Evolutionary conservation across 1,284 basidiomycete species (phyloP).

Genomic region (Apiotrichum sp.): DNA sequence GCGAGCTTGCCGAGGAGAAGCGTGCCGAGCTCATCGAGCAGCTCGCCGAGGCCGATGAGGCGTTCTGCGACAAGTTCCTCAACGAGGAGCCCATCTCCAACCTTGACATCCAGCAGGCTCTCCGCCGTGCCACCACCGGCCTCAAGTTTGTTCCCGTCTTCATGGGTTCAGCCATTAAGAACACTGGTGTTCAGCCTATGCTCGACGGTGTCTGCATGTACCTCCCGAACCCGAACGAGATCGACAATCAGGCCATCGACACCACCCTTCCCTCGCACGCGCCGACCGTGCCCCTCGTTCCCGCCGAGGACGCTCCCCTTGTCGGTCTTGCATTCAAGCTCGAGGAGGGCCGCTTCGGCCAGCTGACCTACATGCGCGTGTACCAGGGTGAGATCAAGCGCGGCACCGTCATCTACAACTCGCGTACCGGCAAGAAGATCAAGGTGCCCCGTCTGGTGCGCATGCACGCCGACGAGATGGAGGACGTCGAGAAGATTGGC

Average conservation of each 20-base stretch:
- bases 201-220: constrained; percentile 95
- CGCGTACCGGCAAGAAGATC: constrained; percentile 92
- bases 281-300: constrained; percentile 66
- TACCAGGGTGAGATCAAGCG: constrained; percentile 91
- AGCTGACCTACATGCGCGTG: constrained; percentile 98
- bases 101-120: constrained; percentile 71
- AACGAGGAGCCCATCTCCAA: constrained; percentile 72
- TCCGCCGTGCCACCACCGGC: constrained; percentile 79
- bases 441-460: constrained; percentile 96
- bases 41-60: constrained; percentile 93
- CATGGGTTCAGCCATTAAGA: constrained; percentile 95
- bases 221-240: constrained; percentile 82
- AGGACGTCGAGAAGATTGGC: constrained; percentile 91
- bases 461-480: constrained; percentile 99
- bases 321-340: constrained; percentile 98
- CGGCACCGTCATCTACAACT: constrained; percentile 82
- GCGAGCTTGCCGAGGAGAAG: constrained; percentile 70
- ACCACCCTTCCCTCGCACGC: constrained; percentile 61
- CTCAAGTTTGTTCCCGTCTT: constrained; percentile 96
- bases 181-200: constrained; percentile 90
- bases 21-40: constrained; percentile 88
- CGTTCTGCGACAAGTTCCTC: constrained; percentile 84
- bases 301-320: constrained; percentile 77
- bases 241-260: constrained; percentile 75
- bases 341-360: constrained; percentile 94